These are phyloP conservation scores for Boehmeria nivea DNA, from an alignment of 306 rosid genomes.

Conservation along the genomic window DNA sequence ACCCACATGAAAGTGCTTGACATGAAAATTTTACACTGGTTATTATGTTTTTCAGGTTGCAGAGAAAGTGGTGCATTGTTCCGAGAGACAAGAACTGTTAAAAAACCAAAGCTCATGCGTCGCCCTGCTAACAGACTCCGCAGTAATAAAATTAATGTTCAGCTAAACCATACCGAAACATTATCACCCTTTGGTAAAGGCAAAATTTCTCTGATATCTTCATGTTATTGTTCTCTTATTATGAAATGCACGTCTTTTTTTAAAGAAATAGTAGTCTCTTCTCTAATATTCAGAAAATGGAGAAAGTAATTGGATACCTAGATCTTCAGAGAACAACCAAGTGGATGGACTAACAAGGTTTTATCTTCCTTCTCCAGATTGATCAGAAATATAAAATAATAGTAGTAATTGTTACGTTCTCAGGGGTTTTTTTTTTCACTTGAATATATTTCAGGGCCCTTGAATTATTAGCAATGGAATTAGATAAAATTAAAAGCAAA, in stretches of 20 bases:
- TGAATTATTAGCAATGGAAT: conserved; percentile 57
- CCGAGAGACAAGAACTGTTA: conserved; percentile 20
- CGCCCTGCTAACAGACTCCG: conserved; percentile 47
- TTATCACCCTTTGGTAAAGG: conserved; percentile 42
- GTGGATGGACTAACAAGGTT: conserved; percentile 76
- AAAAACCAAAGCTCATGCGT: conserved; percentile 33
- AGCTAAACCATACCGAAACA: conserved; percentile 32
- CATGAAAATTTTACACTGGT: background rate
- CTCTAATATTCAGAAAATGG: conserved; percentile 41
- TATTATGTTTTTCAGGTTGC: conserved; percentile 37
- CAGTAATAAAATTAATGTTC: conserved; percentile 28
- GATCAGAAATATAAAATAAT: too few relatives aligned
- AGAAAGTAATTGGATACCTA: conserved; percentile 48
- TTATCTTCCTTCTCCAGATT: conserved; percentile 22
- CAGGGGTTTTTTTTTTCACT: conserved; percentile 4
- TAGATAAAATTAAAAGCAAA: conserved; percentile 67
- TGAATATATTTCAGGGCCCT: conserved; percentile 45
- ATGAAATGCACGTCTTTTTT: background rate
- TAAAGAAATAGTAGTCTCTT: conserved; percentile 1
- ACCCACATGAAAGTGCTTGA: background rate
- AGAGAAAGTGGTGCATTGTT: conserved; percentile 26
- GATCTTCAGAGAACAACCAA: conserved; percentile 43
- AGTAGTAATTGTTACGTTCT: too few relatives aligned
- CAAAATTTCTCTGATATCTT: conserved; percentile 19
- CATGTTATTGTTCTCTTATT: conserved; percentile 3